phyloP scores from a whole-genome alignment of 2,329 filamentous ascomycete species.

The Microdochium paspali region DNA sequence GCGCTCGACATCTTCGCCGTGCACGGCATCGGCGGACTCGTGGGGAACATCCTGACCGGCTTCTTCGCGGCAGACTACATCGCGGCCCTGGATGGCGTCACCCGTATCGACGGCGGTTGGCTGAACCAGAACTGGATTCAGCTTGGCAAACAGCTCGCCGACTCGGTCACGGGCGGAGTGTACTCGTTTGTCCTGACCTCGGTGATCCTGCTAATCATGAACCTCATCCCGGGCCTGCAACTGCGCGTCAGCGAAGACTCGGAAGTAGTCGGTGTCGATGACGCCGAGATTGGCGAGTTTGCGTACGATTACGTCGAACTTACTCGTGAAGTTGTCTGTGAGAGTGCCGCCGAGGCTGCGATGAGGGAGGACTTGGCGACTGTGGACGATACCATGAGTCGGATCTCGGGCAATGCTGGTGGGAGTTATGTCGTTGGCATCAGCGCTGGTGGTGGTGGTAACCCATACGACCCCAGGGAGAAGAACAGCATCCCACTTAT shows the following conservation, averaged over 20 bases:
- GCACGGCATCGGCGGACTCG: conserved; percentile 67
- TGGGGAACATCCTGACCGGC: conserved; percentile 70
- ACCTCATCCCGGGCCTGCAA: conserved; percentile 65
- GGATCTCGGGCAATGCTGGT: conserved; percentile 31
- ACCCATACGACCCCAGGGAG: conserved; percentile 30
- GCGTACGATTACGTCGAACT: conserved; percentile 93
- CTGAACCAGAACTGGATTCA: conserved; percentile 78
- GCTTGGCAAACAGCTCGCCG: conserved; percentile 74
- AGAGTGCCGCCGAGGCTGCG: background rate
- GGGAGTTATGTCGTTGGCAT: background rate
- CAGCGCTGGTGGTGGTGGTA: conserved; percentile 2
- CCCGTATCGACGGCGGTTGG: conserved; percentile 66
- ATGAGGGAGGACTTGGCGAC: too few species aligned
- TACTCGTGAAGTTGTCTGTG: conserved; percentile 48
- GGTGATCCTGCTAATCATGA: conserved; percentile 72
- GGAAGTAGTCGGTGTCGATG: conserved; percentile 78
- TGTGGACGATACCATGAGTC: conserved; percentile 32
- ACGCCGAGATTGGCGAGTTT: conserved; percentile 86
- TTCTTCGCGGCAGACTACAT: conserved; percentile 83
- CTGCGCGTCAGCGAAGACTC: conserved; percentile 69
- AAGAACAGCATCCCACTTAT: conserved; percentile 40
- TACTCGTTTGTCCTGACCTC: conserved; percentile 76
- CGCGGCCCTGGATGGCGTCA: conserved; percentile 65
- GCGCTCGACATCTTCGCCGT: conserved; percentile 84
- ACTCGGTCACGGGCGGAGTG: conserved; percentile 63